Base-by-base conservation (phyloP, 257 asterid genomes). In the Solanum rostratum region DNA sequence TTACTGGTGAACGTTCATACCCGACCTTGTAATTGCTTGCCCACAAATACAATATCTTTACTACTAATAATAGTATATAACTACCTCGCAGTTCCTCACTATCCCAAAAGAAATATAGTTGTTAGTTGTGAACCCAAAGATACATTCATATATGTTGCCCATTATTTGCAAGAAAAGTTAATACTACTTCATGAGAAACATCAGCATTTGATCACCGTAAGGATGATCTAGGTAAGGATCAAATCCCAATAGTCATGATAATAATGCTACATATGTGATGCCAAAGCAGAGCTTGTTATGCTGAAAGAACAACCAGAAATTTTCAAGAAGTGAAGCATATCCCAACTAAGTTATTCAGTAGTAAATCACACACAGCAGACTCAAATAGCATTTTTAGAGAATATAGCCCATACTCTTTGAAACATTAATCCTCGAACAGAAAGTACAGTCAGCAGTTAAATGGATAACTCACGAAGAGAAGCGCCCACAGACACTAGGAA, bases 401-500 rank as follows among this genome's bases (percentile, higher is more conserved):
- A 66, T 33, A 16, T 33, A 66, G 76, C 22, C 57, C 1, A 45
- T 14, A 8, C 55, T n/a, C 39, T 73, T 46, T 74, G 7, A 46
- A n/a, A 2, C 49, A 68, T 2, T 68, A 68, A 68, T 68, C 20
- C 46, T 49, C 59, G 5, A 24, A 74, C 22, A 74, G 24, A 18
- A 49, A 24, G 41, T 49, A 46, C 4, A 46, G 81, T 45, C 12
- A 7, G 43, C 46, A 74, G 7, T 1, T 41, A 74, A 74, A 74
- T 74, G 60, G 41, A 6, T 43, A 74, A 74, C 81, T 46, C 55
- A 46, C 60, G 89, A 86, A 83, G 88, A 85, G 85, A 69, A 14
- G 52, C 59, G 27, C 49, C 83, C 85, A 39, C 85, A 85, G 37
- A 93, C 88, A 71, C 84, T 33, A 20, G 94, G 92, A 52, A 94